Percentiles rank a stretch among this genome's conserved stretches.
phyloP scores from a whole-genome alignment of 371 early-diverging fungal species.

The Cokeromyces recurvatus region DNA sequence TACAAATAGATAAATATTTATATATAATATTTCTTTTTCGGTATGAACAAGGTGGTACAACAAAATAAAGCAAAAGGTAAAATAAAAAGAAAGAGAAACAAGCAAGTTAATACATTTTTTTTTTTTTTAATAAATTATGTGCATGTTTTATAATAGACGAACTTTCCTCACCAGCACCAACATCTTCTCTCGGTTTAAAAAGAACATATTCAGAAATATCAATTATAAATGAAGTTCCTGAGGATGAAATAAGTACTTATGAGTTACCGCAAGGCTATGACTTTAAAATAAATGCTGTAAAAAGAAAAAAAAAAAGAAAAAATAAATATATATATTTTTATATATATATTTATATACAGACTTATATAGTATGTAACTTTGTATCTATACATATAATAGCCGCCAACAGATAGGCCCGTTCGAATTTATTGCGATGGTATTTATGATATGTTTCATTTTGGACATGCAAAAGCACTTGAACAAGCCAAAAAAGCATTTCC shows the following conservation, averaged over 20 bases:
- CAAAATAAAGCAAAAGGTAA: too few relatives aligned
- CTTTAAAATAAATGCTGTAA: constrained; percentile 19
- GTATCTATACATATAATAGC: constrained; percentile 19
- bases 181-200: too few relatives aligned
- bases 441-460: constrained; percentile 94
- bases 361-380: too few relatives aligned
- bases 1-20: too few relatives aligned
- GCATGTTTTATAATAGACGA: too few relatives aligned
- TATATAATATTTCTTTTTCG: too few relatives aligned
- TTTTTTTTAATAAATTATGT: too few relatives aligned
- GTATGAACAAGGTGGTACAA: too few relatives aligned
- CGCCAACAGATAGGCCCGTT: constrained; percentile 73
- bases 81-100: too few relatives aligned
- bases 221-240: neutral
- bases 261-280: constrained; percentile 8
- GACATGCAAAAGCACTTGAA: constrained; percentile 89
- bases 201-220: neutral
- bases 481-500: constrained; percentile 95
- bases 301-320: neutral
- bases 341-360: too few relatives aligned
- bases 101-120: too few relatives aligned
- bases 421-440: constrained; percentile 92
- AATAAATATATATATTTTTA: neutral
- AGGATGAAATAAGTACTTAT: neutral
- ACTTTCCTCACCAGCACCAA: too few relatives aligned